Conservation (phyloP, 768 basidiomycete genomes). For the Suillus ampliporus region DNA sequence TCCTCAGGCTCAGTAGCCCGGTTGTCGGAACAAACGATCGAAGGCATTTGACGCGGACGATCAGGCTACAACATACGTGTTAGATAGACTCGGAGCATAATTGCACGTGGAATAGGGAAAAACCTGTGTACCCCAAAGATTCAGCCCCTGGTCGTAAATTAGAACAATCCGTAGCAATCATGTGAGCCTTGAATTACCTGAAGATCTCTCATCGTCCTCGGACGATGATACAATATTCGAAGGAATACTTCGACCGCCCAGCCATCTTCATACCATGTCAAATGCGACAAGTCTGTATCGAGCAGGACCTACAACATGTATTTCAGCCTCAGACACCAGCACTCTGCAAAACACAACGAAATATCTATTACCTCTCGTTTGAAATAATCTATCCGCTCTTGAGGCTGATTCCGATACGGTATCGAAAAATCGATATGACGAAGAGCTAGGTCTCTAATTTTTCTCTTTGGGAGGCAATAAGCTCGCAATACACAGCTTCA, state of each 20-base stretch:
- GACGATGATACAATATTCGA: neutral
- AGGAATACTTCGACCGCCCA: neutral
- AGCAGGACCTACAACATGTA: neutral
- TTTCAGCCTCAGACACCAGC: neutral
- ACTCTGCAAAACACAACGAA: neutral
- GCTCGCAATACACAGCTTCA: too few relatives aligned
- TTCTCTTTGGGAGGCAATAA: neutral
- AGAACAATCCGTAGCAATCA: neutral
- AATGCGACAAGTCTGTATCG: neutral
- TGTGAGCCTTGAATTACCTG: neutral
- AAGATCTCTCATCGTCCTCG: neutral
- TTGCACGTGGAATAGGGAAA: neutral
- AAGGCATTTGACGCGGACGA: too few relatives aligned
- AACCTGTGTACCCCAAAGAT: neutral
- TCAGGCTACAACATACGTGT: neutral
- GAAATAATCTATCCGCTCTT: neutral
- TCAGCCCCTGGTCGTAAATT: neutral
- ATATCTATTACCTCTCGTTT: conserved; percentile 4
- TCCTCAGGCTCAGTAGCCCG: neutral
- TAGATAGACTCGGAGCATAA: neutral
- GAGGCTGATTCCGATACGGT: neutral
- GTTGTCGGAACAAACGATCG: neutral
- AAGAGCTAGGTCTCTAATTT: neutral
- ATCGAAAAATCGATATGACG: conserved; percentile 5
- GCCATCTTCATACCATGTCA: neutral